phyloP scores from a whole-genome alignment of 1,284 basidiomycete species.

The Schizophyllum commune region DNA sequence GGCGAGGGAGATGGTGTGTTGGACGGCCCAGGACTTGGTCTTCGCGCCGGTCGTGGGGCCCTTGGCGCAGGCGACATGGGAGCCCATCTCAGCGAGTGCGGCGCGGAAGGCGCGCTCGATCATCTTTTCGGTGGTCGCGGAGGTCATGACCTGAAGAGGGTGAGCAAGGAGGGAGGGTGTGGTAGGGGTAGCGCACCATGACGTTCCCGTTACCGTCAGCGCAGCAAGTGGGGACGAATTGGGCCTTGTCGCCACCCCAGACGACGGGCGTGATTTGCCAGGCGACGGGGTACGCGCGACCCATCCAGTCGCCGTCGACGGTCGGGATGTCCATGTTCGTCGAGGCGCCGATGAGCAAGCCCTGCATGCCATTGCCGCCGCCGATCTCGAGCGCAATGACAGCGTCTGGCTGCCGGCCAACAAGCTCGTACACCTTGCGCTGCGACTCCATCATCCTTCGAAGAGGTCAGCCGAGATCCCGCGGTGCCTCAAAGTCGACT shows the following conservation, averaged over 20 bases:
- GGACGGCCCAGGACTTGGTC: slow-evolving; percentile 24
- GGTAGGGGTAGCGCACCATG: slow-evolving; percentile 17
- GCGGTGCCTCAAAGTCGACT: slow-evolving; percentile 11
- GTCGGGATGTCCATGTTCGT: slow-evolving; percentile 28
- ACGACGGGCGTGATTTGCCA: slow-evolving; percentile 33
- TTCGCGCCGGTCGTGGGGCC: slow-evolving; percentile 14
- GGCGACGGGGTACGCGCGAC: slow-evolving; percentile 27
- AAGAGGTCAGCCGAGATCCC: slow-evolving; percentile 1
- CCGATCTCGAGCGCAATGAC: slow-evolving; percentile 41
- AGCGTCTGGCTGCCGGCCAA: slow-evolving; percentile 21
- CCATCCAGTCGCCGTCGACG: slow-evolving; percentile 46
- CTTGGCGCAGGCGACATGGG: slow-evolving; percentile 16
- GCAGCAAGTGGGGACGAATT: slow-evolving; percentile 25
- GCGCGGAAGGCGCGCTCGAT: slow-evolving; percentile 27
- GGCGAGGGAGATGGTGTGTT: slow-evolving; percentile 45
- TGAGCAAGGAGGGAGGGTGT: not conserved
- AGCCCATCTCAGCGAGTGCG: slow-evolving; percentile 35
- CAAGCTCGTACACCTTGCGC: slow-evolving; percentile 23
- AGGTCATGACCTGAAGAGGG: slow-evolving; percentile 23
- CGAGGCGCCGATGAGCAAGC: slow-evolving; percentile 29
- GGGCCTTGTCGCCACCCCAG: slow-evolving; percentile 23
- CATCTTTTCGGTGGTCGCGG: slow-evolving; percentile 22
- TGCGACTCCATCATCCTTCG: slow-evolving; percentile 16
- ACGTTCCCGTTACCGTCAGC: slow-evolving; percentile 31
- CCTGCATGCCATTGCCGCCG: slow-evolving; percentile 50